Percentiles rank a stretch among this genome's conserved stretches.
Conservation (phyloP, 1,139 yeast genomes). For the Yamadazyma membranifaciens region DNA sequence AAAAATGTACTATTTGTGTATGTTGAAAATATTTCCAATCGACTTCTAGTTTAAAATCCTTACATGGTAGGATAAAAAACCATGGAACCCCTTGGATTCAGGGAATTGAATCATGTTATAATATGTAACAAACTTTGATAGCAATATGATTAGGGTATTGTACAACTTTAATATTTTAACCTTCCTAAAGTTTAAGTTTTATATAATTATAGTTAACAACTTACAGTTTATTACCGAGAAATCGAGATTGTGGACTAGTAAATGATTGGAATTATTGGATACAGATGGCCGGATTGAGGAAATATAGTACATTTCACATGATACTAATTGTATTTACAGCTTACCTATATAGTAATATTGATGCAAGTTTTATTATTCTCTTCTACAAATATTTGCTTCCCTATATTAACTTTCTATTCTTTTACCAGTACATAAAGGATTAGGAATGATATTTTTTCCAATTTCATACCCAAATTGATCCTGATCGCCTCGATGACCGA, state of each 20-base stretch:
- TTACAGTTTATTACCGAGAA: conserved; percentile 4
- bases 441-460: conserved; percentile 17
- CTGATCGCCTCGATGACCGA: conserved; percentile 20
- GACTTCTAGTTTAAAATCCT: not conserved
- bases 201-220: not conserved
- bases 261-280: not conserved
- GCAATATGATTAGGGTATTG: conserved; percentile 1
- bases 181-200: conserved; percentile 6
- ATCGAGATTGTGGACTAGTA: conserved; percentile 1
- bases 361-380: not conserved
- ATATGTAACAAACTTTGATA: not conserved
- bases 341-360: conserved; percentile 1
- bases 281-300: conserved; percentile 4
- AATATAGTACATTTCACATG: not conserved
- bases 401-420: conserved; percentile 14
- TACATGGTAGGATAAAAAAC: not conserved
- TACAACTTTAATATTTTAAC: conserved; percentile 1
- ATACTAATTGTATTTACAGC: conserved; percentile 1
- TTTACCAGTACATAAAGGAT: conserved; percentile 18
- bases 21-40: not conserved
- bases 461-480: conserved; percentile 26
- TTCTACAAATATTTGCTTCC: not conserved
- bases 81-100: not conserved
- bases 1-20: conserved; percentile 1
- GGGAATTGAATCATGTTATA: not conserved